Conservation (phyloP, 2,329 filamentous ascomycete species). For the Penicillium palitans region DNA sequence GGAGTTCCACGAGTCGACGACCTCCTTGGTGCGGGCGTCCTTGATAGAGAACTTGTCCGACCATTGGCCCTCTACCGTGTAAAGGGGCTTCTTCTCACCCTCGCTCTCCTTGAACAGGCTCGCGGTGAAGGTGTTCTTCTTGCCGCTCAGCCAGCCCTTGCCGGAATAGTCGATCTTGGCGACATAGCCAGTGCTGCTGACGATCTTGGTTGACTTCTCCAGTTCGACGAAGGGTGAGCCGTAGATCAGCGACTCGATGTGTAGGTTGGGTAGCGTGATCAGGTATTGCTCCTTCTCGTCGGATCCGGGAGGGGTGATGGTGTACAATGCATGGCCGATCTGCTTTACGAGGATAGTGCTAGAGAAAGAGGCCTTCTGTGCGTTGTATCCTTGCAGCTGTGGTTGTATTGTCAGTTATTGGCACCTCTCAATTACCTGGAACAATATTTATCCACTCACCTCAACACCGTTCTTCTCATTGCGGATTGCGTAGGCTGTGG, state of each 20-base stretch:
- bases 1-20: conserved; percentile 63
- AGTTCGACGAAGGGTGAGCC: conserved; percentile 81
- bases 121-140: conserved; percentile 88
- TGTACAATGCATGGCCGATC: conserved; percentile 82
- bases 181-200: conserved; percentile 81
- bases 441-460: conserved; percentile 32
- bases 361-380: conserved; percentile 92
- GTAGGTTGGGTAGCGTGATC: conserved; percentile 85
- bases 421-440: not conserved
- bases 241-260: conserved; percentile 87
- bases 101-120: conserved; percentile 67
- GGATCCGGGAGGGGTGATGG: conserved; percentile 59
- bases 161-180: conserved; percentile 90
- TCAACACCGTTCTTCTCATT: conserved; percentile 79
- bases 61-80: conserved; percentile 89
- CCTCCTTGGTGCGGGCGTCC: conserved; percentile 57
- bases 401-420: conserved; percentile 1
- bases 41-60: conserved; percentile 78
- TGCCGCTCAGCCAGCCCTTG: conserved; percentile 91
- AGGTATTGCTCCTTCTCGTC: conserved; percentile 71
- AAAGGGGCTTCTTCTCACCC: conserved; percentile 67
- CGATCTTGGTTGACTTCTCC: conserved; percentile 80
- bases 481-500: conserved; percentile 89
- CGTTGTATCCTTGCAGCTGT: conserved; percentile 78
- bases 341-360: conserved; percentile 94